Evolutionary conservation across 2,329 filamentous ascomycete genomes (phyloP), one percentile per base, ranked within the genome.

Genomic region (Huntiella moniliformis): DNA sequence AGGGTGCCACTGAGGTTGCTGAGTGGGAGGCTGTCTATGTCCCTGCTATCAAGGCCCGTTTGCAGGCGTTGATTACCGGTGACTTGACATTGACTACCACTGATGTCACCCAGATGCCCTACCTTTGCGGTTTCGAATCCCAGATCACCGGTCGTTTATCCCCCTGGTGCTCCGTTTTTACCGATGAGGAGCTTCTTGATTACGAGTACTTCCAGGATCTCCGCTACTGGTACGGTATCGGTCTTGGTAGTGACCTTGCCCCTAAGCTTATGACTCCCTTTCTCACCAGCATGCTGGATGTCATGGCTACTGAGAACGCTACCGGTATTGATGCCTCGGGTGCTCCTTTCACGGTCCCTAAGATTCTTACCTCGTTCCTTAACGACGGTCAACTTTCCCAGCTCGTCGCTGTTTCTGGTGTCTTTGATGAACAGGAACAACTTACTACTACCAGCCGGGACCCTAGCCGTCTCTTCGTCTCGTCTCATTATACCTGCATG

Each of bases 191-290:
- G 56, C 64, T 79, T 46, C 61, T 68, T 28, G 60, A 70, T 52
- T 82, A 81, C 52, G 75, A 81, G 53, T 82, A 82, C 56, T 65
- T 67, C 1, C 75, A 82, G 52, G 77, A 82, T 54, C 59, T 82
- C 35, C 69, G 75, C 28, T 82, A 82, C 58, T 80, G 73, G 60
- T 79, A 81, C 53, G 74, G 74, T 8, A 63, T 68, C 1, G 76
- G 77, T 0, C 71, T 73, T 0, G 75, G 71, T 1, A 65, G 67
- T 2, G 60, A 66, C 32, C 61, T 74, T 15, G 64, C 71, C 5
- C 62, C 65, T 33, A 70, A 67, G 47, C 68, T 76, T 62, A 74
- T 80, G 73, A 64, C 74, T 8, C 74, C 76, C 0, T 71, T 74
- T 48, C 60, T 81, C 2, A 64, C 71, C 15, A 61, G 65, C 2